Evolutionary conservation across 805 yeast genomes (phyloP), one percentile per base, ranked within the genome.

Genomic region (Zygoascus bituminiphila): DNA sequence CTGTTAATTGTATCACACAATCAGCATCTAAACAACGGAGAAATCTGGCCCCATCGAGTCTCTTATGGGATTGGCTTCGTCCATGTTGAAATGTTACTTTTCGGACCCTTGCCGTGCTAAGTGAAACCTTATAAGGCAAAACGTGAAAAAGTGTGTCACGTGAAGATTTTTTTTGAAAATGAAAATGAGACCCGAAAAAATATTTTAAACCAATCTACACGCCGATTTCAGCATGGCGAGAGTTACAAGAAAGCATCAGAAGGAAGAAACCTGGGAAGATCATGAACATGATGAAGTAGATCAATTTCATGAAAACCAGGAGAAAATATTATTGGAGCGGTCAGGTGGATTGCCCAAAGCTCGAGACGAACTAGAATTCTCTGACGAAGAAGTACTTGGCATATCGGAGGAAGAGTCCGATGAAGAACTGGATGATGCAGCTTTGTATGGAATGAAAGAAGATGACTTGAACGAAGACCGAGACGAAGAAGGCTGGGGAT

Each of bases 321-420:
- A 64, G 29, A 53, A 58, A 48, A 56, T 62, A 22, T 50, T 61
- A 19, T 44, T 62, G 22, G 61, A 59, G n/a, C 47, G 50, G 52
- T 57, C 55, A 8, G 46, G 46, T 23, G 40, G 51, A 2, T 44
- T 49, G 20, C 37, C 25, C 19, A 33, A 45, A 12, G 44, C 42
- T 3, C 45, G 46, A 6, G 59, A 58, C 9, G 68, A 63, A 14
- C 44, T 45, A 25, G 72, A 68, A 14, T 68, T 70, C 24, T 72
- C 76, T 17, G 84, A 82, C 46, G 82, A 77, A 52, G 87, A 79
- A 52, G 82, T 79, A 56, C 64, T 74, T 42, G 69, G 67, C 17
- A 56, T 68, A 15, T 67, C 62, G 2, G 69, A 64, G 2, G 60
- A 64, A 21, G 72, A 70, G 21, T 77, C 69, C 24, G 73, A 67